Evolutionary conservation across 352 stramenopile species (phyloP).

Genomic region (Globisporangium uncinulatum): DNA sequence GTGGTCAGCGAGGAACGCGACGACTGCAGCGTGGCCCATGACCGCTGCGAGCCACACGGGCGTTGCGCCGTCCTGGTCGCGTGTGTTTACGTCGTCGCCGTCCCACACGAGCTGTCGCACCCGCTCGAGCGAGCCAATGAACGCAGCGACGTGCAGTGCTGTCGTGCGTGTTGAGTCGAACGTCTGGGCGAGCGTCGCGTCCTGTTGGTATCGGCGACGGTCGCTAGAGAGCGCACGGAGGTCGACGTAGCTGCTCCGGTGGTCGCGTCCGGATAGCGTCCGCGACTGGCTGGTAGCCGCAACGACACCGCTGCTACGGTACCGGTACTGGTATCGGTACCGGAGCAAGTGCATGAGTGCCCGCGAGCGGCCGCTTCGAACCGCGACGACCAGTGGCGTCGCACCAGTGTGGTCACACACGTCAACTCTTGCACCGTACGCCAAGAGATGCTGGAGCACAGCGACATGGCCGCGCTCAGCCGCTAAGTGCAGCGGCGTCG

Average conservation of each 20-base stretch:
- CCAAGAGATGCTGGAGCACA: slow-evolving; percentile 20
- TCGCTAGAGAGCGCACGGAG: background rate
- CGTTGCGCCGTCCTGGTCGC: slow-evolving; percentile 24
- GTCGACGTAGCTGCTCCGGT: slow-evolving; percentile 1
- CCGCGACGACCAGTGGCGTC: slow-evolving; percentile 22
- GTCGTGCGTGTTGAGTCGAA: slow-evolving; percentile 25
- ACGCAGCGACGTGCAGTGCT: slow-evolving; percentile 33
- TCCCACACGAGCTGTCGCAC: slow-evolving; percentile 19
- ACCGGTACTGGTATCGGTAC: slow-evolving; percentile 6
- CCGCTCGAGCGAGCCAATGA: slow-evolving; percentile 19
- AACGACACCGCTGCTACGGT: slow-evolving; percentile 4
- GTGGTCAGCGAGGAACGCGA: slow-evolving; percentile 27
- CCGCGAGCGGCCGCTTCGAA: slow-evolving; percentile 24
- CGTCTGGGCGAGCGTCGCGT: background rate
- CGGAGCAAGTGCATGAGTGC: slow-evolving; percentile 20
- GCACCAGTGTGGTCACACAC: slow-evolving; percentile 12
- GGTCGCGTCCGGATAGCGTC: background rate
- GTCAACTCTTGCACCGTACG: slow-evolving; percentile 20
- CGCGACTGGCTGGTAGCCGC: background rate
- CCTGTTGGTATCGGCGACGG: background rate
- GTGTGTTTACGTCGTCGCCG: slow-evolving; percentile 20
- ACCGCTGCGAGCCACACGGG: slow-evolving; percentile 32
- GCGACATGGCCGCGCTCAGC: slow-evolving; percentile 20
- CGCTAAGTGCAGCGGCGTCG: slow-evolving; percentile 23
- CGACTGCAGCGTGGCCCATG: slow-evolving; percentile 27